phyloP scores from a whole-genome alignment of 1,284 basidiomycete species.

The Sporisorium exsertum region DNA sequence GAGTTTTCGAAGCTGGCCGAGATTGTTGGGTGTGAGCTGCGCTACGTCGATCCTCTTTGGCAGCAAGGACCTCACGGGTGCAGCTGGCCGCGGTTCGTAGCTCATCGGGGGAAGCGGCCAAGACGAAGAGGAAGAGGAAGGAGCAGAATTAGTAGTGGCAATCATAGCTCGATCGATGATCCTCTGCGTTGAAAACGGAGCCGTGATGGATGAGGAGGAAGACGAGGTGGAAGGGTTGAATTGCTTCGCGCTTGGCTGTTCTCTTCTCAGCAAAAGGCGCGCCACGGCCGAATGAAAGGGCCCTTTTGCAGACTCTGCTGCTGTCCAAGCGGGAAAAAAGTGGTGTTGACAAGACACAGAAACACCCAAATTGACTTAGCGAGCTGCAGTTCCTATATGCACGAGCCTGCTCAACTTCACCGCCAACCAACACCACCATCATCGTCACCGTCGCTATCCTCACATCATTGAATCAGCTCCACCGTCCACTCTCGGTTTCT shows the following conservation, averaged over 20 bases:
- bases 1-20: conserved; percentile 66
- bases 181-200: neutral
- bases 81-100: conserved; percentile 48
- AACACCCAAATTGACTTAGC: neutral
- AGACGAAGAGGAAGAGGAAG: conserved; percentile 19
- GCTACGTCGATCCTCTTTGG: conserved; percentile 53
- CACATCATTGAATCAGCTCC: neutral
- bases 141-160: conserved; percentile 4
- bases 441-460: neutral
- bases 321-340: neutral
- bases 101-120: conserved; percentile 51
- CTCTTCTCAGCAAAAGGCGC: neutral
- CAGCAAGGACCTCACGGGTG: conserved; percentile 39
- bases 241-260: neutral
- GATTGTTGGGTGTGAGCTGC: conserved; percentile 65
- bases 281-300: neutral
- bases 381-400: conserved; percentile 8
- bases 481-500: neutral
- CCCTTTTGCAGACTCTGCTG: no score
- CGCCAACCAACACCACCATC: neutral
- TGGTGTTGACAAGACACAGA: neutral
- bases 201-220: neutral
- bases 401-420: conserved; percentile 23
- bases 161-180: conserved; percentile 24
- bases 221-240: neutral